A percentile compares a stretch with the other conserved stretches of the same genome.
Conservation (phyloP, 805 yeast species). For the Isabelozyma pseudorhagii region DNA sequence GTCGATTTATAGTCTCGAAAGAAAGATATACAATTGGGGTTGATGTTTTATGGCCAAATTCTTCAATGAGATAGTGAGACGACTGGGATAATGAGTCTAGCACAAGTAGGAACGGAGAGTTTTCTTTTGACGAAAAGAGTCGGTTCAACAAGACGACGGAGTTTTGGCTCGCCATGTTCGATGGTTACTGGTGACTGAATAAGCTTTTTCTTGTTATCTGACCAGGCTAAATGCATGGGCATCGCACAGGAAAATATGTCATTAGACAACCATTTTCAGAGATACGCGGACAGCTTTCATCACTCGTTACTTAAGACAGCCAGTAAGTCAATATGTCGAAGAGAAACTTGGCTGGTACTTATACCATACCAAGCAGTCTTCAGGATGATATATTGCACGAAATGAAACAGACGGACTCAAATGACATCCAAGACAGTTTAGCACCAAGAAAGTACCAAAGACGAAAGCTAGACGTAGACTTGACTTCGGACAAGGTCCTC, state of each 20-base stretch:
- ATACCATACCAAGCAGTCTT: slow-evolving; percentile 29
- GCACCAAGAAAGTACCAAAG: slow-evolving; percentile 25
- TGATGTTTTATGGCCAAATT: slow-evolving; percentile 46
- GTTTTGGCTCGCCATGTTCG: slow-evolving; percentile 29
- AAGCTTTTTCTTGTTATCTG: neutral
- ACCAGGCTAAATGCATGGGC: neutral
- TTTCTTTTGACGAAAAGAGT: slow-evolving; percentile 66
- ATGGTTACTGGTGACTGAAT: neutral
- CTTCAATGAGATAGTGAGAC: slow-evolving; percentile 52
- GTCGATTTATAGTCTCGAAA: slow-evolving; percentile 60
- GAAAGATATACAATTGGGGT: slow-evolving; percentile 53
- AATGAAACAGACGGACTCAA: slow-evolving; percentile 12
- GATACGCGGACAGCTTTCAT: no score
- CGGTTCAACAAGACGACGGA: slow-evolving; percentile 59
- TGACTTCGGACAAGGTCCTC: slow-evolving; percentile 21
- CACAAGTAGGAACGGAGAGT: slow-evolving; percentile 67
- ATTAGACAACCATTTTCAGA: no score
- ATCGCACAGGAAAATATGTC: neutral
- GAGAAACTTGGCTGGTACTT: slow-evolving; percentile 24
- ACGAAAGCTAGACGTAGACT: slow-evolving; percentile 21
- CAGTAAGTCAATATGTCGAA: slow-evolving; percentile 2
- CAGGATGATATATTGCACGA: slow-evolving; percentile 23
- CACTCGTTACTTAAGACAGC: no score
- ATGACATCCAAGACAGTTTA: slow-evolving; percentile 13
- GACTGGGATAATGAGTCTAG: slow-evolving; percentile 73